Base-by-base conservation (phyloP, 2,329 filamentous ascomycete species). In the Epichloe festucae region DNA sequence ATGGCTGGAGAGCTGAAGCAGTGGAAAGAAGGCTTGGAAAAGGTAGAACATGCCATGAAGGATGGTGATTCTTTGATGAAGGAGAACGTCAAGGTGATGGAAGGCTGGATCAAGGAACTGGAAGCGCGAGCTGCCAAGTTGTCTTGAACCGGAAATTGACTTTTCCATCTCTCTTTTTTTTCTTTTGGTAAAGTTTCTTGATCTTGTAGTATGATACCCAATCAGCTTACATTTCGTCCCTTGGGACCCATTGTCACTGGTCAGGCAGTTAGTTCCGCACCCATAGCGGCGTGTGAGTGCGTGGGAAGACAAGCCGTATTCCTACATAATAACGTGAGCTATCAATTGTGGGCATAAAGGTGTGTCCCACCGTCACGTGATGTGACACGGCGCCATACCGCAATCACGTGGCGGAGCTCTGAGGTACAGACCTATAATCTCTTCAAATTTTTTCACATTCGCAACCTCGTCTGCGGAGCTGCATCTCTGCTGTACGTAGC, bases 41-140 rank as follows among this genome's bases (percentile, higher is more conserved):
- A 84, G 63, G 79, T 96, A 19, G 90, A 96, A 67, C 72, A 73
- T 51, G 82, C 85, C 27, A 81, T 97, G 61, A 74, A 74, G 55
- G 78, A 85, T 54, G 82, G 85, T 4, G 84, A 87, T 62, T 72
- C 73, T 31, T 77, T 81, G 4, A 85, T 94, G 72, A 79, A 79
- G 57, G 79, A 76, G 48, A 98, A 98, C 67, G 82, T 90, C 67
- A 82, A 85, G 60, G 77, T 86, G n/a, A 84, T 97, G 55, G 86
- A 91, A 58, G 81, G 80, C 41, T 96, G 90, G 89, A 87, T 97
- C 4, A 87, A 86, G 66, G 87, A 85, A 52, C 69, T 98, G 51
- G 91, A 97, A 70, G 78, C 74, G 60, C 85, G 87, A 67, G 76
- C 96, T 65, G 76, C 76, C 54, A 76, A 76, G 58, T 65, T 85